Conservation (phyloP, 2,329 filamentous ascomycete species). For the Pseudogymnoascus sp. region DNA sequence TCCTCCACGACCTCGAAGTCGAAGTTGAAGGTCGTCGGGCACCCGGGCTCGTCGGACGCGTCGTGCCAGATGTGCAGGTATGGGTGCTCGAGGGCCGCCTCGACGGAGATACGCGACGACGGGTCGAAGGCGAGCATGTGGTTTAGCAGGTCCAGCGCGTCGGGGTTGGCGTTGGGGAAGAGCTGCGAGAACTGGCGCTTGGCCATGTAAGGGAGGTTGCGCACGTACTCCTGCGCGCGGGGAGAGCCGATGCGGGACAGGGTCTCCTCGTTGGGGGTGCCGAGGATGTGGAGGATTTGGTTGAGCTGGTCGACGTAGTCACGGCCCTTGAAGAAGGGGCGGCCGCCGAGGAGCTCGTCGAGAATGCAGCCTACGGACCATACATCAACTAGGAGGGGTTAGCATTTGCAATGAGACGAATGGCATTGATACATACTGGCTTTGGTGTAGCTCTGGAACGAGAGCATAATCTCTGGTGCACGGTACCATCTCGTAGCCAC, state of each 20-base stretch:
- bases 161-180: constrained; percentile 91
- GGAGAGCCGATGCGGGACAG: constrained; percentile 89
- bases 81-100: constrained; percentile 89
- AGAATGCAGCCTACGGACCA: constrained; percentile 99
- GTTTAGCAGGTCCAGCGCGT: constrained; percentile 90
- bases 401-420: constrained; percentile 13
- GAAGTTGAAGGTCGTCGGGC: constrained; percentile 94
- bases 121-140: constrained; percentile 98
- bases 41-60: constrained; percentile 87
- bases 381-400: constrained; percentile 77
- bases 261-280: constrained; percentile 92
- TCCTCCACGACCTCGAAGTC: constrained; percentile 97
- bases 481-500: constrained; percentile 98
- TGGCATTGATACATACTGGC: constrained; percentile 65
- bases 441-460: constrained; percentile 99
- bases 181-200: constrained; percentile 84
- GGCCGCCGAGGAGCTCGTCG: constrained; percentile 87
- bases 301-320: constrained; percentile 99
- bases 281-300: constrained; percentile 96
- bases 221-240: constrained; percentile 94
- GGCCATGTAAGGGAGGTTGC: constrained; percentile 89
- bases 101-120: constrained; percentile 84
- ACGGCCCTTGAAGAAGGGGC: constrained; percentile 97
- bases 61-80: constrained; percentile 99
- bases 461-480: constrained; percentile 98